These are phyloP conservation scores for Cordyceps fumosorosea DNA, from an alignment of 2,329 filamentous ascomycete genomes.

Conservation along the genomic window DNA sequence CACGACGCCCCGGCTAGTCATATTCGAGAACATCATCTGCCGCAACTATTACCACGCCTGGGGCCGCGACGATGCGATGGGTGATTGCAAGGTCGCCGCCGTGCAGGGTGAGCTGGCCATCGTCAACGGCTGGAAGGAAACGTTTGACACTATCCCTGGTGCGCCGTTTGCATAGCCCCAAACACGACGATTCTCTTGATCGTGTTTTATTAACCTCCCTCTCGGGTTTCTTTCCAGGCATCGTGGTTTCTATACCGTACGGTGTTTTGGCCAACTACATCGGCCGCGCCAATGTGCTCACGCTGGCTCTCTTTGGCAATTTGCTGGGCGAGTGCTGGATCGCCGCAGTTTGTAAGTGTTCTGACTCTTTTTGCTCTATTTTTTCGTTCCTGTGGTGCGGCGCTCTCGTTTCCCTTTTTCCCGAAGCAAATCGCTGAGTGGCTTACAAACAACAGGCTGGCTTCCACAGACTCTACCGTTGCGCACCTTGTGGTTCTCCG, in stretches of 20 bases:
- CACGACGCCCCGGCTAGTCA: background rate
- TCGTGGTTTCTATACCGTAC: background rate
- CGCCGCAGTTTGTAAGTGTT: background rate
- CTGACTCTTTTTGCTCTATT: background rate
- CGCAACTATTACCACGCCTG: background rate
- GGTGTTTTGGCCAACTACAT: background rate
- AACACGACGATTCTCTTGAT: background rate
- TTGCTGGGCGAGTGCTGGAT: background rate
- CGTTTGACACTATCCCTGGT: background rate
- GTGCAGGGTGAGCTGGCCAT: background rate
- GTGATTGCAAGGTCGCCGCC: background rate
- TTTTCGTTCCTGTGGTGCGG: background rate
- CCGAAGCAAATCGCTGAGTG: background rate
- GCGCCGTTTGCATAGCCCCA: background rate
- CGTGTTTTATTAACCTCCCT: background rate
- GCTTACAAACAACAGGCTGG: background rate
- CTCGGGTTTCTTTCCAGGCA: background rate
- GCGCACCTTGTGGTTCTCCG: background rate
- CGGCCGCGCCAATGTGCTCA: background rate
- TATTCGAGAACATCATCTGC: background rate
- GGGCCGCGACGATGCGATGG: background rate
- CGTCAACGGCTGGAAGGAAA: background rate
- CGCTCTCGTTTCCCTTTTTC: background rate
- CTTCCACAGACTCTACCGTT: background rate
- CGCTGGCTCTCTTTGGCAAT: background rate